Evolutionary conservation across 495 filamentous ascomycete species (phyloP).

Genomic region (Penicillium steckii): DNA sequence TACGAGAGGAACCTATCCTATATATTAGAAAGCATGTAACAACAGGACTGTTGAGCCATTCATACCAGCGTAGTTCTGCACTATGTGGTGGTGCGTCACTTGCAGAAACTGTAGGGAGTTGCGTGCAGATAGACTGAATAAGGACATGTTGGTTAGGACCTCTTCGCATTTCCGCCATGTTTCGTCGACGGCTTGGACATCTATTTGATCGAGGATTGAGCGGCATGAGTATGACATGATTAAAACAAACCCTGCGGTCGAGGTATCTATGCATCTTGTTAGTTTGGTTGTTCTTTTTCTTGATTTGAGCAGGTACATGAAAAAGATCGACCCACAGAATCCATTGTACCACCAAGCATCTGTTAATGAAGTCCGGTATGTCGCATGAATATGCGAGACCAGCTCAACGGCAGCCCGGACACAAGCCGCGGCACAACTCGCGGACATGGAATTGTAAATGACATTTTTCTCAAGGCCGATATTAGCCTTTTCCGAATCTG

Average conservation of each 20-base stretch:
- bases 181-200: constrained; percentile 15
- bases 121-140: constrained; percentile 29
- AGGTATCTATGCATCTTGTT: constrained; percentile 28
- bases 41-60: background rate
- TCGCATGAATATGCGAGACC: constrained; percentile 34
- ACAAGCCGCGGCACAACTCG: constrained; percentile 39
- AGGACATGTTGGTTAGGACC: constrained; percentile 27
- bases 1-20: background rate
- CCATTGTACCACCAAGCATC: constrained; percentile 51
- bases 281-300: too few relatives aligned
- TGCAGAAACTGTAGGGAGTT: constrained; percentile 35
- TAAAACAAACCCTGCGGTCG: constrained; percentile 41
- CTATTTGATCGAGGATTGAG: constrained; percentile 24
- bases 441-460: constrained; percentile 36
- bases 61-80: constrained; percentile 22
- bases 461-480: constrained; percentile 16
- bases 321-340: constrained; percentile 37
- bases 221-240: constrained; percentile 35
- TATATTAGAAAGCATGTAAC: background rate
- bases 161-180: constrained; percentile 32
- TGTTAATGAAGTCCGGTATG: constrained; percentile 36
- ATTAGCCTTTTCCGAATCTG: background rate
- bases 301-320: background rate
- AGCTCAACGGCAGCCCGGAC: constrained; percentile 39
- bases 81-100: constrained; percentile 24